A percentile compares a stretch with the other conserved stretches of the same genome.
Evolutionary conservation across 306 rosid species (phyloP).

Genomic region (Begonia loranthoides): DNA sequence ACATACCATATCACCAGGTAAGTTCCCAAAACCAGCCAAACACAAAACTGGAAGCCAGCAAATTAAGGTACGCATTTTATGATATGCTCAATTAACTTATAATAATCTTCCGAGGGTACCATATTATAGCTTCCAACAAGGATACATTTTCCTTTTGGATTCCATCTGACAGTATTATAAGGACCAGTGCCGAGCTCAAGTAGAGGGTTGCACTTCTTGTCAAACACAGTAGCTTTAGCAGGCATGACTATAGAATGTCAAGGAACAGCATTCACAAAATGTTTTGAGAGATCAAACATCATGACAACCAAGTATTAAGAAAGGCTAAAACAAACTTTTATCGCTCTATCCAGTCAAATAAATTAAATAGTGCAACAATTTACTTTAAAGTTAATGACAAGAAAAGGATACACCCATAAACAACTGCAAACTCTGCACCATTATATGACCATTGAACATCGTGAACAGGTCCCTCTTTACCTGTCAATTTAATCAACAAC

Average conservation of each 20-base stretch:
- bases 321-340: too few species aligned
- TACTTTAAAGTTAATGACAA: conserved; percentile 1
- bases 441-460: conserved; percentile 86
- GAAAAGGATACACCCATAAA: conserved; percentile 94
- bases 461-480: conserved; percentile 93
- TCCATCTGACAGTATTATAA: conserved; percentile 84
- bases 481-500: conserved; percentile 38
- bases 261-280: conserved; percentile 29
- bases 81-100: too few species aligned
- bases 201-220: conserved; percentile 91
- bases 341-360: too few species aligned
- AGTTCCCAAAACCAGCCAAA: conserved; percentile 92
- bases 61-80: conserved; percentile 31
- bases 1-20: conserved; percentile 94
- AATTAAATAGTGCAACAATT: too few species aligned
- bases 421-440: conserved; percentile 79
- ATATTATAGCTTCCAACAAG: conserved; percentile 7
- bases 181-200: conserved; percentile 95
- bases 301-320: conserved; percentile 6
- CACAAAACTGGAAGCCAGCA: conserved; percentile 47
- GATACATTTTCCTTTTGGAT: conserved; percentile 91
- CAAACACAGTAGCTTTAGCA: conserved; percentile 79
- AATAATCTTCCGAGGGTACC: too few species aligned
- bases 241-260: conserved; percentile 67
- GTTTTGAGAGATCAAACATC: conserved; percentile 7